Percentiles rank a stretch among this genome's conserved stretches.
phyloP scores from a whole-genome alignment of 208 protist genomes.

The Crithidia expoeki region DNA sequence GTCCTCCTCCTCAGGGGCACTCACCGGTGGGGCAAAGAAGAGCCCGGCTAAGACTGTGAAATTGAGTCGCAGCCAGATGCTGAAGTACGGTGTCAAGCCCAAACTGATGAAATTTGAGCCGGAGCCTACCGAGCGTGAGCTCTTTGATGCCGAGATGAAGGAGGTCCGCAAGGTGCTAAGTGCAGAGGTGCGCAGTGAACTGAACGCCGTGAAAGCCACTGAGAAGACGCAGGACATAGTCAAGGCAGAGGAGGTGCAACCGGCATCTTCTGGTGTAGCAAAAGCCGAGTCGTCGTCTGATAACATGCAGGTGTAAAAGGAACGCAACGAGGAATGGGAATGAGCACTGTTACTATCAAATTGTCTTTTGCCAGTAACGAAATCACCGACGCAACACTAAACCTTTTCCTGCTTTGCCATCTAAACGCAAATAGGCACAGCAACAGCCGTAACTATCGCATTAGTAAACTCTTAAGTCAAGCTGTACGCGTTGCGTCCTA shows the following conservation, averaged over 20 bases:
- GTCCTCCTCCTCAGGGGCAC: not conserved
- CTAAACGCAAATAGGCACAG: no score
- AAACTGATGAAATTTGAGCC: constrained; percentile 67
- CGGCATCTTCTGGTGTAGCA: not conserved
- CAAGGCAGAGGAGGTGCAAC: not conserved
- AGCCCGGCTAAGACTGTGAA: constrained; percentile 33
- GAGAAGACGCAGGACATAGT: not conserved
- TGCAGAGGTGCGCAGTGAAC: constrained; percentile 34
- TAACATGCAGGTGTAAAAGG: constrained; percentile 13
- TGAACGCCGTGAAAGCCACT: constrained; percentile 15
- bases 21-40: constrained; percentile 30
- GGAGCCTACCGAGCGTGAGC: constrained; percentile 64
- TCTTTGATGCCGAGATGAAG: constrained; percentile 51
- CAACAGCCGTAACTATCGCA: no score
- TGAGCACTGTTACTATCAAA: not conserved
- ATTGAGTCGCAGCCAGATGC: constrained; percentile 77
- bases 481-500: no score
- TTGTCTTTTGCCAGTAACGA: no score
- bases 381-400: no score
- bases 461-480: no score
- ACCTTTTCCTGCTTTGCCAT: no score
- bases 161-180: constrained; percentile 30
- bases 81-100: constrained; percentile 75
- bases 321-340: constrained; percentile 21
- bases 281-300: constrained; percentile 28